Evolutionary conservation across 495 filamentous ascomycete species (phyloP).

Genomic region (Xylaria bambusicola): DNA sequence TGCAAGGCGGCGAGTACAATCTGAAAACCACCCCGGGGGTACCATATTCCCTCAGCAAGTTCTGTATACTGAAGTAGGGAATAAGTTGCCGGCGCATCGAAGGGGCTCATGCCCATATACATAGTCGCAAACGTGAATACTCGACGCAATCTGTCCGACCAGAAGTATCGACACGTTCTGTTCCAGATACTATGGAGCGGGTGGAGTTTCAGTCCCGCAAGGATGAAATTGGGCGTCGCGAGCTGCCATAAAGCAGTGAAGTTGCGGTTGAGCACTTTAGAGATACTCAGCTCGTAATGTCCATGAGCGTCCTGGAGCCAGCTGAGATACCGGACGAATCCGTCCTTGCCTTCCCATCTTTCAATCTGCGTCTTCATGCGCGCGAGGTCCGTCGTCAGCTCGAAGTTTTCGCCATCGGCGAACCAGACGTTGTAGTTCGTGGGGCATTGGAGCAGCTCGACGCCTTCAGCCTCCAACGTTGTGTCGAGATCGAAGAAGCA

Average conservation of each 20-base stretch:
- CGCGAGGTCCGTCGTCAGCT: slow-evolving; percentile 60
- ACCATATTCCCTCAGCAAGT: slow-evolving; percentile 72
- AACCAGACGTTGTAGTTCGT: slow-evolving; percentile 73
- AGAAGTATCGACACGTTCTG: slow-evolving; percentile 62
- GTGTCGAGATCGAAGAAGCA: slow-evolving; percentile 66
- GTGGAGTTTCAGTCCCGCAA: slow-evolving; percentile 56
- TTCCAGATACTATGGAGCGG: slow-evolving; percentile 66
- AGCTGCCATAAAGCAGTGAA: slow-evolving; percentile 59
- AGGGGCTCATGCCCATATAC: slow-evolving; percentile 78
- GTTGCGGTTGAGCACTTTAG: slow-evolving; percentile 62
- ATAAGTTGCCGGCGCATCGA: slow-evolving; percentile 72
- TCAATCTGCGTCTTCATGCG: slow-evolving; percentile 69
- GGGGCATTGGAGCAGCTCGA: slow-evolving; percentile 65
- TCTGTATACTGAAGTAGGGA: slow-evolving; percentile 72
- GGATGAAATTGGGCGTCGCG: slow-evolving; percentile 51
- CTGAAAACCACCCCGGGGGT: slow-evolving; percentile 69
- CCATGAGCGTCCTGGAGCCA: slow-evolving; percentile 63
- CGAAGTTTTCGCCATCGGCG: slow-evolving; percentile 59
- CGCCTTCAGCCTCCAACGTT: slow-evolving; percentile 57
- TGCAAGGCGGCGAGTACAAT: slow-evolving; percentile 59
- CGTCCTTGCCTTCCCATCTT: slow-evolving; percentile 64
- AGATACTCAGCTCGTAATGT: slow-evolving; percentile 65
- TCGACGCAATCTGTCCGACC: slow-evolving; percentile 63
- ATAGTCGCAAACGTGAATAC: slow-evolving; percentile 75
- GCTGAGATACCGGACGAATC: slow-evolving; percentile 61